phyloP scores from a whole-genome alignment of 768 basidiomycete genomes.

The Suillus subalutaceus region DNA sequence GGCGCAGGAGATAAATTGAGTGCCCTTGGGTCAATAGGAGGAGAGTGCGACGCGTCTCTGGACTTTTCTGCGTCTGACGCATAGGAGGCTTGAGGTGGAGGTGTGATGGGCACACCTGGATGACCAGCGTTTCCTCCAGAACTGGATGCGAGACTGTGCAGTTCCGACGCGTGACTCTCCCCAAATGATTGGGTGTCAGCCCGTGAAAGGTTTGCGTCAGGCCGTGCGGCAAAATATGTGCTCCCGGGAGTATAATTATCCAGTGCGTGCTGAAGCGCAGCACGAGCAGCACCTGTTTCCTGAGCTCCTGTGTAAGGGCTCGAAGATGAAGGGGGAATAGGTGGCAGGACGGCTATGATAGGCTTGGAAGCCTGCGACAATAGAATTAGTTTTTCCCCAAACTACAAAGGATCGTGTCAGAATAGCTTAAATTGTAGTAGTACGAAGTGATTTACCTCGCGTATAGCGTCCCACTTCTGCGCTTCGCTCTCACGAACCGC shows the following conservation, averaged over 20 bases:
- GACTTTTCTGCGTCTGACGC: slow-evolving; percentile 11
- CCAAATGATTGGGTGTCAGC: slow-evolving; percentile 85
- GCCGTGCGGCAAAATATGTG: slow-evolving; percentile 51
- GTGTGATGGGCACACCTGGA: slow-evolving; percentile 44
- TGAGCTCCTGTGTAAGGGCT: slow-evolving; percentile 64
- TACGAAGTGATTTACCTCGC: slow-evolving; percentile 55
- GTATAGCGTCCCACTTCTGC: slow-evolving; percentile 78
- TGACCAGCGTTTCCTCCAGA: slow-evolving; percentile 28
- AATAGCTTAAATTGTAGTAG: not conserved
- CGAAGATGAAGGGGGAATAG: slow-evolving; percentile 60
- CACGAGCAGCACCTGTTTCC: slow-evolving; percentile 69
- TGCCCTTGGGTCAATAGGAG: slow-evolving; percentile 25
- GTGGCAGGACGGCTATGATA: slow-evolving; percentile 63
- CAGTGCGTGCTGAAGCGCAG: slow-evolving; percentile 74
- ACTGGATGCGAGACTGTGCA: slow-evolving; percentile 54
- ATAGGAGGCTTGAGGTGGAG: slow-evolving; percentile 36
- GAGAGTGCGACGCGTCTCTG: slow-evolving; percentile 13
- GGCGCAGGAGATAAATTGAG: slow-evolving; percentile 30
- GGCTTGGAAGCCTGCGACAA: slow-evolving; percentile 71
- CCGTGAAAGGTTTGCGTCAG: slow-evolving; percentile 56
- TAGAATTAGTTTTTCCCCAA: slow-evolving; percentile 77
- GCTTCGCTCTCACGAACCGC: slow-evolving; percentile 75
- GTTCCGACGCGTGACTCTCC: slow-evolving; percentile 77
- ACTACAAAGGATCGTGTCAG: slow-evolving; percentile 44
- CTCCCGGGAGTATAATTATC: slow-evolving; percentile 78